Evolutionary conservation across 148 eudicot species (phyloP), one percentile per base, ranked within the genome.

Genomic region (Rheum nobile): DNA sequence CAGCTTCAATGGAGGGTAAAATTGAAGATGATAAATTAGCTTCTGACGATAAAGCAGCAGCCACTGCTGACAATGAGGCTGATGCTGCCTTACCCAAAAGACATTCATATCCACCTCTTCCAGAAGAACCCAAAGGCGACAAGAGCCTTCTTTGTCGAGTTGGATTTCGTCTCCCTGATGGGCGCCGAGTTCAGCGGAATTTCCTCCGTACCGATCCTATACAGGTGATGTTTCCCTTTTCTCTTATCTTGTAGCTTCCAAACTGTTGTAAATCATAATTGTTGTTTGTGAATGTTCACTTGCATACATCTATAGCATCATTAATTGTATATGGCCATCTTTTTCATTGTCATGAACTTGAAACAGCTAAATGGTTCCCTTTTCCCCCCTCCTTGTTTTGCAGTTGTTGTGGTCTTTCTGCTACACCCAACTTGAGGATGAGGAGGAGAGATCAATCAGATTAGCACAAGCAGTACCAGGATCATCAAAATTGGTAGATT

Each of bases 401-500:
- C 88, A 94, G 97, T 57, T 94, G 79, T 67, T 91, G 72, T 94
- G 98, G 98, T 94, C 98, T 34, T 94, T 91, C 84, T 91, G 97
- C 86, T 77, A 77, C 72, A 75, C 89, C 47, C 87, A 86, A 79
- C 88, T 94, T 37, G 81, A 82, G 43, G 96, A 91, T 78, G 84
- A 80, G 1, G 84, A 86, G 71, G 63, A 42, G 12, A 78, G 81
- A 42, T 75, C 80, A 24, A 88, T 94, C 61, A 89, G 87, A 22
- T 81, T 94, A 82, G 83, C 90, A n/a, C 89, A 88, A 46, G 91
- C 97, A 72, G 84, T 94, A 34, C 98, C 97, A 10, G 97, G 97
- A 39, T 90, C 91, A 7, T 72, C 90, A 19, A 89, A 85, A 70
- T 73, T 75, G 38, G 78, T 91, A 72, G 96, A 91, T 10, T 94